phyloP scores from a whole-genome alignment of 2,329 filamentous ascomycete species.

The Fusarium nanum region DNA sequence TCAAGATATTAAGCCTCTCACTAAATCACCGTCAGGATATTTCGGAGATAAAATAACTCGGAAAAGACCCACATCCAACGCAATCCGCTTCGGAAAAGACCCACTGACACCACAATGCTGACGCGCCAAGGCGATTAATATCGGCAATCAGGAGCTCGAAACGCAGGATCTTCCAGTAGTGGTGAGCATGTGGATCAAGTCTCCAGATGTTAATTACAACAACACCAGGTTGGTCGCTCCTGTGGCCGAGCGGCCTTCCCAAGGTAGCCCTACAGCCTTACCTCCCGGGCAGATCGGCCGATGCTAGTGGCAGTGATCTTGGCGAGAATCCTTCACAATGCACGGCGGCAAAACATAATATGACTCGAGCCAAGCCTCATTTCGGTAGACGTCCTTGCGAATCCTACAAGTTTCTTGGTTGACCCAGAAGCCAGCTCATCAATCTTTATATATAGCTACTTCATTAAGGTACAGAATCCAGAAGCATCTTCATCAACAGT shows the following conservation, averaged over 20 bases:
- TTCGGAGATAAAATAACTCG: not conserved
- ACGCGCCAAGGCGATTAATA: not conserved
- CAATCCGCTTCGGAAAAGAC: not conserved
- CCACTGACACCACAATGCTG: not conserved
- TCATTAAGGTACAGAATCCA: fast-evolving
- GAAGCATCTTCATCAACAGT: not conserved
- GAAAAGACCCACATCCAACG: not conserved
- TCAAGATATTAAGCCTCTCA: too few relatives aligned
- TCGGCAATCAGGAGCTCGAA: not conserved
- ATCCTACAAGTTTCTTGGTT: not conserved
- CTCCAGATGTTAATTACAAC: not conserved
- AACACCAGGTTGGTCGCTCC: not conserved
- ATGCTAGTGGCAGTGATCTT: not conserved
- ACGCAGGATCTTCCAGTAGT: not conserved
- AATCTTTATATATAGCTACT: not conserved
- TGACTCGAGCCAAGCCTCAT: not conserved
- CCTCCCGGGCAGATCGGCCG: not conserved
- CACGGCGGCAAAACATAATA: fast-evolving
- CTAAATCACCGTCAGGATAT: too few relatives aligned
- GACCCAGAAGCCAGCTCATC: fast-evolving
- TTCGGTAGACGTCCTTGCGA: not conserved
- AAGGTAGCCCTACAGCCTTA: not conserved
- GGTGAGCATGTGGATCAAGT: not conserved
- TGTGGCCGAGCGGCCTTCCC: not conserved
- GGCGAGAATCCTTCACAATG: not conserved